These are phyloP conservation scores for Botrytis sinoallii DNA, from an alignment of 2,329 filamentous ascomycete species.

Conservation along the genomic window DNA sequence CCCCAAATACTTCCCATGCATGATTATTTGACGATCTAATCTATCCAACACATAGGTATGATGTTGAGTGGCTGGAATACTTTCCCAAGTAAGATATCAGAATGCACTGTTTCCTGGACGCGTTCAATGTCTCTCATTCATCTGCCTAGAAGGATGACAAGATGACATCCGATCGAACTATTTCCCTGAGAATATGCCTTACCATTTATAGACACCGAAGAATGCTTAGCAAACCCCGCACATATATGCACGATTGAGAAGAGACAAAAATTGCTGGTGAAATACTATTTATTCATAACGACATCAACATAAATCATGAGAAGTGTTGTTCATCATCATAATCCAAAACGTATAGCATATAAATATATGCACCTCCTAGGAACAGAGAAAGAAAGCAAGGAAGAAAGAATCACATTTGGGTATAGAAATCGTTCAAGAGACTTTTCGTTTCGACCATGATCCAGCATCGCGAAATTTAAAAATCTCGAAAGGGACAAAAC, in stretches of 20 bases:
- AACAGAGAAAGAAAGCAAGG: background rate
- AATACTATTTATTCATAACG: background rate
- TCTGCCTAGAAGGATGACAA: background rate
- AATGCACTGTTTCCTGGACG: background rate
- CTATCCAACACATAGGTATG: background rate
- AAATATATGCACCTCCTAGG: background rate
- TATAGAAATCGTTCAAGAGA: constrained; percentile 3
- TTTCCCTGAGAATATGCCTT: background rate
- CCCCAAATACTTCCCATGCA: background rate
- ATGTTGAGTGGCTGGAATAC: background rate
- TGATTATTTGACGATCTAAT: background rate
- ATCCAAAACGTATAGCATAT: background rate
- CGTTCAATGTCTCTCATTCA: background rate
- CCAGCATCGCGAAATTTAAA: background rate
- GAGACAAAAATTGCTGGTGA: background rate
- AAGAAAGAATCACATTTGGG: background rate
- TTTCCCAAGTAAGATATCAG: background rate
- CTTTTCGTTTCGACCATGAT: background rate
- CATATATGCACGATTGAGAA: background rate
- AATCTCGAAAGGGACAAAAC: background rate
- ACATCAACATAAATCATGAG: background rate
- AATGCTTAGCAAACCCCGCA: background rate
- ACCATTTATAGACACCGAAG: background rate
- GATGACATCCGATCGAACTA: background rate
- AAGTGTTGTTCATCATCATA: background rate